A percentile compares a stretch with the other conserved stretches of the same genome.
Evolutionary conservation across 2,329 filamentous ascomycete genomes (phyloP).

Genomic region (Sphaerostilbella broomeana): DNA sequence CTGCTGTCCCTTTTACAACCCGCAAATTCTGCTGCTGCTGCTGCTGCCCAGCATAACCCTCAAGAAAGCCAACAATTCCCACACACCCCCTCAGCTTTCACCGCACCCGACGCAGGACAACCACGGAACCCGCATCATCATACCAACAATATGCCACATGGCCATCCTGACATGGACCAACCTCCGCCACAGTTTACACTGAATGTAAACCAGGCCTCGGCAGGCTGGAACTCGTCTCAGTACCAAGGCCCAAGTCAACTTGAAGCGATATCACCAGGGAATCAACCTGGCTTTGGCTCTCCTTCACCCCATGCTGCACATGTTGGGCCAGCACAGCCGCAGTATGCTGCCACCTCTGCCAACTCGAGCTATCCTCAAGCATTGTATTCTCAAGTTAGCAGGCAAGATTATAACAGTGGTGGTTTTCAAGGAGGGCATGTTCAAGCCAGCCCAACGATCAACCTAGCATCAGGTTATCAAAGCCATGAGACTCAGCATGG

Average conservation of each 20-base stretch:
- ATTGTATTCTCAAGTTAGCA: conserved; percentile 50
- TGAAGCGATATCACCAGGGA: too few species aligned
- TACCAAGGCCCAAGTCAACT: conserved; percentile 14
- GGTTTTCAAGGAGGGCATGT: conserved; percentile 23
- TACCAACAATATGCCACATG: conserved; percentile 38
- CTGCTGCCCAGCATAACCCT: conserved; percentile 13
- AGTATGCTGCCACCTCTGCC: conserved; percentile 18
- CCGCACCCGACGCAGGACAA: conserved; percentile 38
- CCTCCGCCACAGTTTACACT: conserved; percentile 28
- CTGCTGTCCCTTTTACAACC: conserved; percentile 48
- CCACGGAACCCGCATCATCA: conserved; percentile 54
- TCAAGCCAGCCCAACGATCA: conserved; percentile 12
- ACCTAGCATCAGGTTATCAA: conserved; percentile 4
- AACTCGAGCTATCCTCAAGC: conserved; percentile 39
- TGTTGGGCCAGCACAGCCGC: conserved; percentile 19
- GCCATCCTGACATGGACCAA: conserved; percentile 24
- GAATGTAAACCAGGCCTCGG: conserved; percentile 15
- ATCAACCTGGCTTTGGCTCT: neutral
- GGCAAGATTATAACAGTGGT: conserved; percentile 40
- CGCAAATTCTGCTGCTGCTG: conserved; percentile 17
- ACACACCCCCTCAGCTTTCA: conserved; percentile 37
- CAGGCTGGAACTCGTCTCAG: conserved; percentile 5
- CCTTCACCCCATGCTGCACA: conserved; percentile 6
- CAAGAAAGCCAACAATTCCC: conserved; percentile 27
- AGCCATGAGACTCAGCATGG: conserved; percentile 6